These are phyloP conservation scores for Ophiostoma himal-ulmi DNA, from an alignment of 2,329 filamentous ascomycete species.

Conservation along the genomic window DNA sequence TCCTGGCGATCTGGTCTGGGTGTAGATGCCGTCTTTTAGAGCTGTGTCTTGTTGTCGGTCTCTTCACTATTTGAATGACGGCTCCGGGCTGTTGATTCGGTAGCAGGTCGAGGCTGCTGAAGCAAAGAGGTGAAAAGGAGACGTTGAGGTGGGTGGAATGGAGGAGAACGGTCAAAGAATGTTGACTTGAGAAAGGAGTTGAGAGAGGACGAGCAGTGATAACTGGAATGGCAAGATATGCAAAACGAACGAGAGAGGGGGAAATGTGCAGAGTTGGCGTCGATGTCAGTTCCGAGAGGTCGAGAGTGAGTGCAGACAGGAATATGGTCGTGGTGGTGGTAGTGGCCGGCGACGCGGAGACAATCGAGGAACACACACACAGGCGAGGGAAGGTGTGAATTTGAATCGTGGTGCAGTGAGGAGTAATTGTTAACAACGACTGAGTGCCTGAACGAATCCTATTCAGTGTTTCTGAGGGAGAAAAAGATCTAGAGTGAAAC, in stretches of 20 bases:
- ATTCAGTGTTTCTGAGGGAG: no score
- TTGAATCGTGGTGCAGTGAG: not conserved
- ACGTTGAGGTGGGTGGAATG: not conserved
- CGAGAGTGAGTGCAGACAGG: not conserved
- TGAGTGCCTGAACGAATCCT: not conserved
- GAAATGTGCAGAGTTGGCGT: not conserved
- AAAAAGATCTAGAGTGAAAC: not conserved
- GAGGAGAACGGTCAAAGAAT: not conserved
- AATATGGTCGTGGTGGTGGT: not conserved
- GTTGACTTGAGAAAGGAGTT: not conserved
- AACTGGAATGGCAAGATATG: not conserved
- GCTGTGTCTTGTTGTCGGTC: not conserved
- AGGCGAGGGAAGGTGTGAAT: slow-evolving; percentile 1
- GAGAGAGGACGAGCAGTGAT: not conserved
- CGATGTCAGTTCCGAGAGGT: not conserved
- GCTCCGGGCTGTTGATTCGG: not conserved
- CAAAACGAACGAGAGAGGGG: not conserved
- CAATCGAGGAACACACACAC: not conserved
- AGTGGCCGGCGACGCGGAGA: slow-evolving; percentile 4
- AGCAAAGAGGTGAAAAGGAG: not conserved
- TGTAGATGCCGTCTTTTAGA: not conserved
- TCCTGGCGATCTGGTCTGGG: not conserved
- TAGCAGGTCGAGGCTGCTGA: not conserved
- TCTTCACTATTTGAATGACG: not conserved
- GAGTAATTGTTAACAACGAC: not conserved